A percentile compares a stretch with the other conserved stretches of the same genome.
Conservation (phyloP, 2,329 filamentous ascomycete species). For the Fusarium beomiforme region DNA sequence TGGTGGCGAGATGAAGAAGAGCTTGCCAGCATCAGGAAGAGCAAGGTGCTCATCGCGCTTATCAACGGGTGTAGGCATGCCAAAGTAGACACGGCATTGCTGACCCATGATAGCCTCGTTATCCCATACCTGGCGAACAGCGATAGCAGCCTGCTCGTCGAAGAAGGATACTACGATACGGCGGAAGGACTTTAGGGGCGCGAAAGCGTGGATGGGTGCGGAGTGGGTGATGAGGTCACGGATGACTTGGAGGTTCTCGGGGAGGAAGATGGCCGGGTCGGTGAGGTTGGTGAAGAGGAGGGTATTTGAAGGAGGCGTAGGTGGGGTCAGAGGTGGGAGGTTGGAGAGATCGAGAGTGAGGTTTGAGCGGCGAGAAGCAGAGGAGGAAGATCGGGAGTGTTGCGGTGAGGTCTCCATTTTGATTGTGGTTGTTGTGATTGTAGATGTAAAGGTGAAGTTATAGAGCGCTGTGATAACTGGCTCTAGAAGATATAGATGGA, state of each 20-base stretch:
- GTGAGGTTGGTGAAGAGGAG: conserved; percentile 85
- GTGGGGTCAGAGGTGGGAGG: conserved; percentile 74
- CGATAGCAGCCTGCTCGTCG: conserved; percentile 73
- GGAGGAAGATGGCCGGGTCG: conserved; percentile 76
- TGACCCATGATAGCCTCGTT: conserved; percentile 78
- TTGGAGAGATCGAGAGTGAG: conserved; percentile 79
- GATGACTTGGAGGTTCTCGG: conserved; percentile 78
- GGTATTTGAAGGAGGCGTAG: conserved; percentile 83
- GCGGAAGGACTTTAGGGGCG: conserved; percentile 83
- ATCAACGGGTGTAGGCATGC: conserved; percentile 68
- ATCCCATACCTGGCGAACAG: conserved; percentile 78
- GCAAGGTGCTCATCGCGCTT: conserved; percentile 66
- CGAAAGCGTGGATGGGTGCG: conserved; percentile 80
- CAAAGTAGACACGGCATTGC: conserved; percentile 75
- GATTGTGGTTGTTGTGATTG: conserved; percentile 22
- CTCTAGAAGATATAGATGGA: neutral
- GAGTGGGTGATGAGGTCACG: conserved; percentile 74
- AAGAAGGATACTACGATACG: conserved; percentile 85
- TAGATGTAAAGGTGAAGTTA: conserved; percentile 7
- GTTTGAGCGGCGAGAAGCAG: conserved; percentile 57
- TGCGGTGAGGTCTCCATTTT: conserved; percentile 51
- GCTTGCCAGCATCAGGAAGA: conserved; percentile 75
- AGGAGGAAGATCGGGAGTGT: conserved; percentile 57
- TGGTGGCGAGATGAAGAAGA: conserved; percentile 78
- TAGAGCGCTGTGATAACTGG: conserved; percentile 5